Conservation (phyloP, 176 grass and related monocot species). For the Aegilops sharonensis region DNA sequence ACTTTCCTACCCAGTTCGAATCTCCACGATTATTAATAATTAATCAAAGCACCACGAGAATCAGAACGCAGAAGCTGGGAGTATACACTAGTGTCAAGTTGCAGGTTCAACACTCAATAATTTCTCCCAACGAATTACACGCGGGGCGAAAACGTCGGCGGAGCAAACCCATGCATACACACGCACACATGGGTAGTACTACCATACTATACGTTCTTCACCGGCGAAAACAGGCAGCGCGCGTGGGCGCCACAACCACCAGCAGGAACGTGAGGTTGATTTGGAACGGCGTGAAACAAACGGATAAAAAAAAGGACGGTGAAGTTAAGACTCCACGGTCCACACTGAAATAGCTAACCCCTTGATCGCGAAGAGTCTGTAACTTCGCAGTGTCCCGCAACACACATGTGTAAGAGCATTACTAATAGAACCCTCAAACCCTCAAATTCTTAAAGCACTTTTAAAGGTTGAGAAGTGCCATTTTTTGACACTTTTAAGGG, state of each 20-base stretch:
- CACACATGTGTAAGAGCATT: too few relatives aligned
- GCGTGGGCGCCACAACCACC: background rate
- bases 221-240: background rate
- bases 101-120: background rate
- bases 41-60: background rate
- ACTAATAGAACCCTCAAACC: too few relatives aligned
- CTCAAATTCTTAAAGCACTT: too few relatives aligned
- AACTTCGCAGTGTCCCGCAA: too few relatives aligned
- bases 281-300: background rate
- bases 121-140: background rate
- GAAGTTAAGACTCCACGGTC: background rate
- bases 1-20: background rate
- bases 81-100: background rate
- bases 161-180: background rate
- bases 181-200: background rate
- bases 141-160: background rate
- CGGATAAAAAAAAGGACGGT: background rate
- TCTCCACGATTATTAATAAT: background rate
- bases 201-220: background rate
- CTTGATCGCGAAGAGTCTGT: background rate
- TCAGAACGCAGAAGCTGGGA: background rate
- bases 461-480: too few relatives aligned
- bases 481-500: too few relatives aligned
- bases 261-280: background rate
- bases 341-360: background rate